Conservation (phyloP, 768 basidiomycete species). For the Coprinopsis sp. region DNA sequence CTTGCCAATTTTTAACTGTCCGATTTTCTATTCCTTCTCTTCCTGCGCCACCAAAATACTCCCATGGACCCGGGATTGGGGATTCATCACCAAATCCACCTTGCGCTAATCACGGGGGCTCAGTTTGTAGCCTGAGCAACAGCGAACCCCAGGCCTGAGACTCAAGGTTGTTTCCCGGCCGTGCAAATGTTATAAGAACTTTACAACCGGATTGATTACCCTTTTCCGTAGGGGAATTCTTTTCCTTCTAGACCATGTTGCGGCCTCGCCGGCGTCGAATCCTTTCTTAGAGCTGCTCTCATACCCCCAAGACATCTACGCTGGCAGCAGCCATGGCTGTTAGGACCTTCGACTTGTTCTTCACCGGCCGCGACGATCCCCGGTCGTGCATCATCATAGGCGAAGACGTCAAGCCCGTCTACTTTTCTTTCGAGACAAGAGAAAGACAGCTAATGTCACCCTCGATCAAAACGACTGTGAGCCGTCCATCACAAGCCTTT, state of each 20-base stretch:
- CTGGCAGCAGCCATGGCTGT: no score
- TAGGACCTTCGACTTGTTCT: slow-evolving; percentile 55
- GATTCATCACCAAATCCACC: no score
- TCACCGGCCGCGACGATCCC: slow-evolving; percentile 67
- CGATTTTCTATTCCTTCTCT: slow-evolving; percentile 28
- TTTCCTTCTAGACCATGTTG: no score
- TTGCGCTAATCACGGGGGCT: slow-evolving; percentile 51
- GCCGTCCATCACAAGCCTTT: not conserved
- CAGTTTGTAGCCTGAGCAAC: slow-evolving; percentile 38
- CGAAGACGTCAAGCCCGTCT: slow-evolving; percentile 52
- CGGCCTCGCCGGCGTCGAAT: no score
- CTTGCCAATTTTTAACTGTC: not conserved
- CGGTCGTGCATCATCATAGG: slow-evolving; percentile 66
- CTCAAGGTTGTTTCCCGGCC: no score
- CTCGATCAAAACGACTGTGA: slow-evolving; percentile 4
- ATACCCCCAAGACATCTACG: no score
- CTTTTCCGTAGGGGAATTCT: no score
- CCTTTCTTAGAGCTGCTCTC: no score
- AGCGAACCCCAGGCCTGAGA: no score
- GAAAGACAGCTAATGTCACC: slow-evolving; percentile 29
- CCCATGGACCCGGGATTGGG: slow-evolving; percentile 46
- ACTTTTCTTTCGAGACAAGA: slow-evolving; percentile 64
- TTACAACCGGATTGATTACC: no score
- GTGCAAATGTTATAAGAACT: slow-evolving; percentile 43
- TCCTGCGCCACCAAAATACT: slow-evolving; percentile 46